phyloP scores from a whole-genome alignment of 2,329 filamentous ascomycete genomes.

The Aspergillus texensis region DNA sequence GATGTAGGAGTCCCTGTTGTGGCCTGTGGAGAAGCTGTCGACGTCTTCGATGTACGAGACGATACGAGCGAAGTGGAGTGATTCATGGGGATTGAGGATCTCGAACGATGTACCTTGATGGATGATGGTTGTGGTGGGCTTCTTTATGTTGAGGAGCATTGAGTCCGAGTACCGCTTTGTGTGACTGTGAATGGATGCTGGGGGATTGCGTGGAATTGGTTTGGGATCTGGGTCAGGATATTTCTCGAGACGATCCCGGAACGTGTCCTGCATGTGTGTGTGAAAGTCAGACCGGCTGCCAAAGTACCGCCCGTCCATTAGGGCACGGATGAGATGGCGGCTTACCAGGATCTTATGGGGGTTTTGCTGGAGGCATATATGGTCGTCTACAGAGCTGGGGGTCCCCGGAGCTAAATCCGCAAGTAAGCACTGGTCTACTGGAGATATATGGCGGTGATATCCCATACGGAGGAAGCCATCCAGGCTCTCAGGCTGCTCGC shows the following conservation, averaged over 20 bases:
- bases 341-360: conserved; percentile 23
- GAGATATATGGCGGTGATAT: neutral
- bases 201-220: conserved; percentile 17
- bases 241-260: conserved; percentile 33
- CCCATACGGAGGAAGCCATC: conserved; percentile 26
- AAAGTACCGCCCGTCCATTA: neutral
- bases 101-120: conserved; percentile 41
- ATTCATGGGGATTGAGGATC: conserved; percentile 42
- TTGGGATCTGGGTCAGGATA: conserved; percentile 22
- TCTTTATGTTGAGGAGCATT: conserved; percentile 29
- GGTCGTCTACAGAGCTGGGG: conserved; percentile 13
- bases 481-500: conserved; percentile 31
- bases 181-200: conserved; percentile 17
- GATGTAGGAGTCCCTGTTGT: conserved; percentile 27
- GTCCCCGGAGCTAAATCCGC: conserved; percentile 14
- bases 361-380: conserved; percentile 8
- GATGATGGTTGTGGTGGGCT: conserved; percentile 31
- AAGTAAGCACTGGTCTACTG: conserved; percentile 3
- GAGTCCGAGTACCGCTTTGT: conserved; percentile 29
- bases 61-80: conserved; percentile 37
- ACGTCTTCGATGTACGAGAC: conserved; percentile 41
- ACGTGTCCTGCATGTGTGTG: conserved; percentile 29
- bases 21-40: conserved; percentile 28
- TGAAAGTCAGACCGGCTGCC: neutral
- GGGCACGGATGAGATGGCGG: neutral